Percentiles rank a stretch among this genome's conserved stretches.
Conservation (phyloP, 1,139 yeast species). For the Hyphopichia pseudoburtonii region DNA sequence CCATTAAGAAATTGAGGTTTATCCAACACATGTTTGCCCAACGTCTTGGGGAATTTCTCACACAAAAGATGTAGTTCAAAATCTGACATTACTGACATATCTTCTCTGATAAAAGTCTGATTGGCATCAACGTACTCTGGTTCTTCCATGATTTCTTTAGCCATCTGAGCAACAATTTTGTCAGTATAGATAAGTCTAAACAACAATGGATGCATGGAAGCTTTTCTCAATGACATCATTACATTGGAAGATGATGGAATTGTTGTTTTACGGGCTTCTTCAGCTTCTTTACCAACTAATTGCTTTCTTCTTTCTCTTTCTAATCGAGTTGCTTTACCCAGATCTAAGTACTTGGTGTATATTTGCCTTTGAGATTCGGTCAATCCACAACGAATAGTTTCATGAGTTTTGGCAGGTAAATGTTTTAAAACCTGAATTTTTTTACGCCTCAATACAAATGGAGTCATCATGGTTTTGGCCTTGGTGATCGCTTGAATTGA, state of each 20-base stretch:
- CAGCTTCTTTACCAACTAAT: slow-evolving; percentile 39
- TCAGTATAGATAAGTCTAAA: slow-evolving; percentile 65
- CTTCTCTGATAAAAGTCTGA: slow-evolving; percentile 73
- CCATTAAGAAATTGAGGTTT: slow-evolving; percentile 65
- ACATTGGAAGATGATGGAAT: slow-evolving; percentile 50
- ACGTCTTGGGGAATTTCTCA: slow-evolving; percentile 64
- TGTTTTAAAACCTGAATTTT: slow-evolving; percentile 90
- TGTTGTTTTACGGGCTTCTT: slow-evolving; percentile 33
- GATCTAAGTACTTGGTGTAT: slow-evolving; percentile 57
- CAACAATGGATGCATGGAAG: slow-evolving; percentile 71
- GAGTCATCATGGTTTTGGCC: slow-evolving; percentile 98
- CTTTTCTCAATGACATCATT: slow-evolving; percentile 71
- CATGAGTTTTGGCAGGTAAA: slow-evolving; percentile 73
- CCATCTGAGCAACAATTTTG: slow-evolving; percentile 58
- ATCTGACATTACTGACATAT: slow-evolving; percentile 96
- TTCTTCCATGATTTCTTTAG: slow-evolving; percentile 75
- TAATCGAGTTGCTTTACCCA: slow-evolving; percentile 43
- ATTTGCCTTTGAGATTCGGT: slow-evolving; percentile 55
- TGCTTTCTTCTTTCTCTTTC: slow-evolving; percentile 52
- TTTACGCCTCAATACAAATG: slow-evolving; percentile 88
- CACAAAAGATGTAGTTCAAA: slow-evolving; percentile 80
- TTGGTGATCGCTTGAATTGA: slow-evolving; percentile 89
- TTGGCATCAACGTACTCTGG: slow-evolving; percentile 79
- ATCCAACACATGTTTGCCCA: slow-evolving; percentile 54
- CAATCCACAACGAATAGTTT: slow-evolving; percentile 64